Conservation (phyloP, 1,284 basidiomycete genomes). For the Phlebopus sp. region DNA sequence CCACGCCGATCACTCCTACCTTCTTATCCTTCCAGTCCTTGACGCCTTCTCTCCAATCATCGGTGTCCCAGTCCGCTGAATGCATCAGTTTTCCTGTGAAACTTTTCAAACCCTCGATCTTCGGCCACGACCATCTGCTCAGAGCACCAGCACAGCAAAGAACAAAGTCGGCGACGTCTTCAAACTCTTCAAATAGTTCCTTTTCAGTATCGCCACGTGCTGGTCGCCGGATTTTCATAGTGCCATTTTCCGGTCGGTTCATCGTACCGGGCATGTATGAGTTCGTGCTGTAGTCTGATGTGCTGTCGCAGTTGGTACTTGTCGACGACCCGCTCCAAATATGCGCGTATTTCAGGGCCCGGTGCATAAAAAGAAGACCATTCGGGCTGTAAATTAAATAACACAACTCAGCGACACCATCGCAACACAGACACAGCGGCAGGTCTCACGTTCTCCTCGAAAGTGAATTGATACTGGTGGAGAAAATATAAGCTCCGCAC, state of each 20-base stretch:
- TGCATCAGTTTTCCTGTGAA: constrained; percentile 55
- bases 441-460: constrained; percentile 46
- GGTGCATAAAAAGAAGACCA: constrained; percentile 62
- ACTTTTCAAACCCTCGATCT: constrained; percentile 49
- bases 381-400: constrained; percentile 36
- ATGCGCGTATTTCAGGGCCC: constrained; percentile 53
- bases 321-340: constrained; percentile 52
- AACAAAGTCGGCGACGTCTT: constrained; percentile 52
- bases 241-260: constrained; percentile 53
- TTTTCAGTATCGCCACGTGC: constrained; percentile 15
- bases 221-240: constrained; percentile 45
- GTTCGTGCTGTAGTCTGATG: constrained; percentile 53
- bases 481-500: constrained; percentile 4
- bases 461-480: constrained; percentile 57
- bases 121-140: constrained; percentile 58
- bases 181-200: constrained; percentile 39
- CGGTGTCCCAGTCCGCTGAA: constrained; percentile 54
- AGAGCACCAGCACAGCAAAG: constrained; percentile 50
- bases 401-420: not conserved
- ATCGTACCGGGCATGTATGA: constrained; percentile 49
- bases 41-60: constrained; percentile 45
- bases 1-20: constrained; percentile 62
- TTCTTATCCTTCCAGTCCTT: constrained; percentile 51
- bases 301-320: constrained; percentile 55
- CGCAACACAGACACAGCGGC: not conserved